A percentile compares a stretch with the other conserved stretches of the same genome.
These are phyloP conservation scores for Acorus calamus DNA, from an alignment of 106 monocot species.

Conservation along the genomic window DNA sequence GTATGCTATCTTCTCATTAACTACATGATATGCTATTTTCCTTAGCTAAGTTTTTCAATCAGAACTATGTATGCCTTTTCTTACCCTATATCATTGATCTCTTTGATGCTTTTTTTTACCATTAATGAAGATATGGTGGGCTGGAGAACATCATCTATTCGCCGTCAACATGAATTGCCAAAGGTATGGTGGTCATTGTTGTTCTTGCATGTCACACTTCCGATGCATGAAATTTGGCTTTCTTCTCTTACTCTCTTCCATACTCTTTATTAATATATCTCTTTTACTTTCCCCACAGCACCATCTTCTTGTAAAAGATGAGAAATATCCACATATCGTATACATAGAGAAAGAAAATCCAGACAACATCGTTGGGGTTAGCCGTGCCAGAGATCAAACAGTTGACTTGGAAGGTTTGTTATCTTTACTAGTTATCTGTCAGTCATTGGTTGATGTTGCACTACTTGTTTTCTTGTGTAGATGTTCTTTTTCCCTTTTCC, in stretches of 20 bases:
- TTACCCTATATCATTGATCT: not conserved
- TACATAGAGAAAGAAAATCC: constrained; percentile 39
- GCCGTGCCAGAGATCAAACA: constrained; percentile 12
- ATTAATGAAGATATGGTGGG: constrained; percentile 59
- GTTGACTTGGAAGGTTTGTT: constrained; percentile 49
- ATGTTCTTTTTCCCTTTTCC: not conserved
- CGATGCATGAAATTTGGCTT: not conserved
- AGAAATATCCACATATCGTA: constrained; percentile 63
- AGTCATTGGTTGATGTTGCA: too few species aligned
- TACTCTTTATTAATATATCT: not conserved
- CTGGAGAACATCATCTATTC: constrained; percentile 74
- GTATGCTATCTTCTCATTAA: constrained; percentile 27
- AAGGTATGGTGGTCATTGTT: constrained; percentile 25
- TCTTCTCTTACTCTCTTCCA: not conserved
- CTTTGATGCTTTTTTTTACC: constrained; percentile 11
- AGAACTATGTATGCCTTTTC: too few species aligned
- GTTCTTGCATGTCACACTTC: not conserved
- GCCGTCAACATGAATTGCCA: constrained; percentile 62
- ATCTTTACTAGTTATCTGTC: not conserved
- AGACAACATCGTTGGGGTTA: constrained; percentile 10
- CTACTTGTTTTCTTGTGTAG: not conserved
- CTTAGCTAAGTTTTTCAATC: too few species aligned
- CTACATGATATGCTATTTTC: too few species aligned
- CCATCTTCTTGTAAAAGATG: constrained; percentile 30
- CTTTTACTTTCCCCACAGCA: constrained; percentile 17